Percentiles rank a stretch among this genome's conserved stretches.
phyloP scores from a whole-genome alignment of 495 filamentous ascomycete genomes.

The Friedmanniomyces endolithicus region DNA sequence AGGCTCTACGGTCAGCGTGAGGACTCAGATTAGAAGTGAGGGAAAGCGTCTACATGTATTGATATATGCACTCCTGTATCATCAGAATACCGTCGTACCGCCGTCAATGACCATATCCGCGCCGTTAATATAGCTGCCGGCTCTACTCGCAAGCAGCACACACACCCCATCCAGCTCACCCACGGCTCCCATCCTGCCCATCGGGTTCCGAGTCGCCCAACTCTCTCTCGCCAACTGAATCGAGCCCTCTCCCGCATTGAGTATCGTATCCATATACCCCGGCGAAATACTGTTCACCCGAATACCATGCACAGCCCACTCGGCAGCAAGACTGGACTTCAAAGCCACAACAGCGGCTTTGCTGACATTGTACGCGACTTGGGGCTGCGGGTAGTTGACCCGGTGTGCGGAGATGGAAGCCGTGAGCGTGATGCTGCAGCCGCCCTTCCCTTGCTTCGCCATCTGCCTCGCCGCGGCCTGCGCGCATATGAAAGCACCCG shows the following conservation, averaged over 20 bases:
- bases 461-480: slow-evolving; percentile 46
- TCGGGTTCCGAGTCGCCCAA: slow-evolving; percentile 52
- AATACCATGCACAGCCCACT: slow-evolving; percentile 54
- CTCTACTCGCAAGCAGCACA: slow-evolving; percentile 49
- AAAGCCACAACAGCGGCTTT: slow-evolving; percentile 53
- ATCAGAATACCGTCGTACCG: slow-evolving; percentile 15
- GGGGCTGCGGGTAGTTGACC: slow-evolving; percentile 57
- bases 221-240: slow-evolving; percentile 41
- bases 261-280: slow-evolving; percentile 71
- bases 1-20: background rate
- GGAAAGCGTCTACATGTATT: background rate
- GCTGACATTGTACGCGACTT: slow-evolving; percentile 57
- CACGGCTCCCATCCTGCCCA: slow-evolving; percentile 55
- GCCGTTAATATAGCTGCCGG: slow-evolving; percentile 58
- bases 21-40: background rate
- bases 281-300: slow-evolving; percentile 58
- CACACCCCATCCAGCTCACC: slow-evolving; percentile 56
- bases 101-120: slow-evolving; percentile 49
- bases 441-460: slow-evolving; percentile 27
- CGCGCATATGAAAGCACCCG: slow-evolving; percentile 54
- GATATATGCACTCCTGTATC: background rate
- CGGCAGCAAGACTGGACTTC: slow-evolving; percentile 49
- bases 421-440: slow-evolving; percentile 54
- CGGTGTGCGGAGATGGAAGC: slow-evolving; percentile 55
- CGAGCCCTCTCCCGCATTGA: slow-evolving; percentile 50